These are phyloP conservation scores for Plasmopara muralis DNA, from an alignment of 352 stramenopile genomes.

Conservation along the genomic window DNA sequence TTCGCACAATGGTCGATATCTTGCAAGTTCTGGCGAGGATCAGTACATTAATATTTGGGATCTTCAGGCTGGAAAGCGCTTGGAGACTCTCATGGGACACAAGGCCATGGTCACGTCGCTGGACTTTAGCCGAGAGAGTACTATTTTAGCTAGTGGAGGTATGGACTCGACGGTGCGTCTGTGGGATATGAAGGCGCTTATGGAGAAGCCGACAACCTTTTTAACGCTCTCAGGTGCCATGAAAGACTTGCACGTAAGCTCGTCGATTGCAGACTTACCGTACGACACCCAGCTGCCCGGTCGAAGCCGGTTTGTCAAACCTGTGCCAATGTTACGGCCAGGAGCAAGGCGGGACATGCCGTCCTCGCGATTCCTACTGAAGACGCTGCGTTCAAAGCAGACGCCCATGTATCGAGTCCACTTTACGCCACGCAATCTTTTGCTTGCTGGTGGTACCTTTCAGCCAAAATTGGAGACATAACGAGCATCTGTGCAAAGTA, in stretches of 20 bases:
- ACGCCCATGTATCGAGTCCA: conserved; percentile 78
- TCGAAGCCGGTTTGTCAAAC: conserved; percentile 39
- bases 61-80: conserved; percentile 80
- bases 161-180: conserved; percentile 76
- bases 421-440: conserved; percentile 75
- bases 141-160: conserved; percentile 63
- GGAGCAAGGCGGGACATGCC: conserved; percentile 47
- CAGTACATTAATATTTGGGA: conserved; percentile 93
- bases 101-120: conserved; percentile 69
- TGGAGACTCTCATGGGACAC: conserved; percentile 79
- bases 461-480: conserved; percentile 51
- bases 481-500: conserved; percentile 2
- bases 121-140: conserved; percentile 72
- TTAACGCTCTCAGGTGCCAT: conserved; percentile 26
- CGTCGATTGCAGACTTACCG: conserved; percentile 5
- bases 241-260: conserved; percentile 30
- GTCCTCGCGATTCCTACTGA: conserved; percentile 68
- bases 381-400: conserved; percentile 81
- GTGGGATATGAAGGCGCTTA: conserved; percentile 80
- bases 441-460: conserved; percentile 71
- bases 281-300: conserved; percentile 15
- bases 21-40: conserved; percentile 79
- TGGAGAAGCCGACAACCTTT: conserved; percentile 37
- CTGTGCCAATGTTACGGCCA: conserved; percentile 50
- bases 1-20: conserved; percentile 86